These are phyloP conservation scores for Vigna mungo DNA, from an alignment of 306 rosid genomes.

Conservation along the genomic window DNA sequence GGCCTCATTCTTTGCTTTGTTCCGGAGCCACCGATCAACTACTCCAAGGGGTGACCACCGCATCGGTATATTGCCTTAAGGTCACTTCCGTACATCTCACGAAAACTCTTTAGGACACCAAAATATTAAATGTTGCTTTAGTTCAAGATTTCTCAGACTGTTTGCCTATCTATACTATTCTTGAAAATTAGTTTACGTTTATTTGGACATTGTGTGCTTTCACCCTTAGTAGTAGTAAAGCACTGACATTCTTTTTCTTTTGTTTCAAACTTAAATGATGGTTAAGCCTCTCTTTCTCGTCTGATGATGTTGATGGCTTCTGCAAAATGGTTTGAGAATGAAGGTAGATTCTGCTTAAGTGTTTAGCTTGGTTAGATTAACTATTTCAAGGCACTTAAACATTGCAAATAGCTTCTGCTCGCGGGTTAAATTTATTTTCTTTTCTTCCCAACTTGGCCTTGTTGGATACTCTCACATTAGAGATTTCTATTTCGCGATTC, in stretches of 20 bases:
- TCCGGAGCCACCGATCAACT: neutral
- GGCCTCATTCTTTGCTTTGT: neutral
- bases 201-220: neutral
- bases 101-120: neutral
- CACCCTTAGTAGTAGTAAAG: neutral
- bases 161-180: neutral
- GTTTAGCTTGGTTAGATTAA: neutral
- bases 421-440: neutral
- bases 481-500: neutral
- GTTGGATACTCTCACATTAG: conserved; percentile 1
- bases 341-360: neutral
- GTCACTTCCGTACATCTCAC: neutral
- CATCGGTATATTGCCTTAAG: neutral
- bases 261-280: neutral
- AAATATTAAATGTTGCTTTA: neutral
- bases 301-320: neutral
- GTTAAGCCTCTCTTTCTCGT: neutral
- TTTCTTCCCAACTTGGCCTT: neutral
- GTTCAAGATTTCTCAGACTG: neutral
- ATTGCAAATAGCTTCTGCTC: neutral
- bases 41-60: neutral
- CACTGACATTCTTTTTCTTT: neutral
- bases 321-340: neutral
- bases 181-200: neutral
- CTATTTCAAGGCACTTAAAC: neutral